Conservation (phyloP, 208 protist species). For the Trypanosoma mega region DNA sequence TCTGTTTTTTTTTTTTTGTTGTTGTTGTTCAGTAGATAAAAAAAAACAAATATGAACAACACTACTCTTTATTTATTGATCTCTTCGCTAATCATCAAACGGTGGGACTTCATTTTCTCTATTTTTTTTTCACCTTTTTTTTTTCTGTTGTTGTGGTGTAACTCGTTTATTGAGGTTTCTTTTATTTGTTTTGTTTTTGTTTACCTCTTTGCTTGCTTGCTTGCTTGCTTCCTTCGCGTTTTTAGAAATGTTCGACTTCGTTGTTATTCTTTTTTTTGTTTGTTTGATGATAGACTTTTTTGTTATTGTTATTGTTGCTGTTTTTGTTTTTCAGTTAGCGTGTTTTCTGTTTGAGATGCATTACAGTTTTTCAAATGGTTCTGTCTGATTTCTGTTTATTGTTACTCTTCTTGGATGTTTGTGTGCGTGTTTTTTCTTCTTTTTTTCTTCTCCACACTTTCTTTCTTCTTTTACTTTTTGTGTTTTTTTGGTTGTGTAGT, state of each 20-base stretch:
- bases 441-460: conserved; percentile 1
- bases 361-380: not conserved
- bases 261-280: conserved; percentile 7
- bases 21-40: too few species aligned
- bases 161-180: conserved; percentile 4
- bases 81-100: not conserved
- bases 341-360: too few species aligned
- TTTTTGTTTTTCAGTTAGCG: conserved; percentile 17
- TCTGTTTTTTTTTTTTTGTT: too few species aligned
- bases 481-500: not conserved
- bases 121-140: conserved; percentile 19
- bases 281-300: not conserved
- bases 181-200: conserved; percentile 16
- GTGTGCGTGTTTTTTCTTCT: not conserved
- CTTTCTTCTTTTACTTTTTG: conserved; percentile 9
- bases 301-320: conserved; percentile 5
- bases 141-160: conserved; percentile 9
- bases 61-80: conserved; percentile 14
- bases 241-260: not conserved
- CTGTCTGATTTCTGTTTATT: not conserved
- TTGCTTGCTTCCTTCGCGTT: not conserved
- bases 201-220: not conserved
- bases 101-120: conserved; percentile 15
- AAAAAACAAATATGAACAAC: too few species aligned
- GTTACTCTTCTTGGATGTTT: not conserved